A percentile compares a stretch with the other conserved stretches of the same genome.
Conservation (phyloP, 2,329 filamentous ascomycete genomes). For the Neoarthrinium moseri region DNA sequence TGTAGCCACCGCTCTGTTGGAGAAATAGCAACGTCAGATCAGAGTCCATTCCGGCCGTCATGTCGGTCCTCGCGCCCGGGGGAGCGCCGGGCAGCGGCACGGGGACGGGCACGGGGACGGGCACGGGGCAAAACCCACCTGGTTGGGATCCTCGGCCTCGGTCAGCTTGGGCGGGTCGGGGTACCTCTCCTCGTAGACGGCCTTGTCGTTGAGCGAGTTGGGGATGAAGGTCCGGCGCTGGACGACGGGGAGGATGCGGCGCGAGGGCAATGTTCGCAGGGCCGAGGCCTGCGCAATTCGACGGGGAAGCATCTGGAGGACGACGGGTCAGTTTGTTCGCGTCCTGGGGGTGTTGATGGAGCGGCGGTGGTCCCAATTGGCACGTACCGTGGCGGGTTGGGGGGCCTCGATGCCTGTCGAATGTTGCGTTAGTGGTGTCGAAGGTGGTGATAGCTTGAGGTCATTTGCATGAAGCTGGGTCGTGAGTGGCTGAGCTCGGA, state of each 20-base stretch:
- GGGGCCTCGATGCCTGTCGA: conserved; percentile 29
- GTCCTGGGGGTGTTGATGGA: no score
- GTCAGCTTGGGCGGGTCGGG: conserved; percentile 45
- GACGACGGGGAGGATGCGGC: conserved; percentile 46
- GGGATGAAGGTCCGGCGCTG: conserved; percentile 60
- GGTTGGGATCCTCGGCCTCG: conserved; percentile 64
- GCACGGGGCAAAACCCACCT: conserved; percentile 48
- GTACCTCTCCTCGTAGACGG: conserved; percentile 51
- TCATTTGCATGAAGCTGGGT: conserved; percentile 5
- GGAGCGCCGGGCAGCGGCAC: not conserved
- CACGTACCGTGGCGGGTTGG: conserved; percentile 32
- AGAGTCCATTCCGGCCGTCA: conserved; percentile 12
- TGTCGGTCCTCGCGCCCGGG: conserved; percentile 6
- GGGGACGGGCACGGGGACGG: not conserved
- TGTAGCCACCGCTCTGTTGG: conserved; percentile 75
- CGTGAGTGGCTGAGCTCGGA: conserved; percentile 9
- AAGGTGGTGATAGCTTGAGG: conserved; percentile 22
- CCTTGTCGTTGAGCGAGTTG: conserved; percentile 43
- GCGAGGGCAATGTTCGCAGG: conserved; percentile 44
- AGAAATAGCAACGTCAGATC: conserved; percentile 10
- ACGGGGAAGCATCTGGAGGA: conserved; percentile 58
- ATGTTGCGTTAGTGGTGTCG: conserved; percentile 24
- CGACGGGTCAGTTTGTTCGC: conserved; percentile 1
- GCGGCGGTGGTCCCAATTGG: conserved; percentile 17
- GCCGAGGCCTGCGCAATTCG: conserved; percentile 54